Base-by-base conservation (phyloP, 164 flowering plant species). In the Berberis thunbergii region DNA sequence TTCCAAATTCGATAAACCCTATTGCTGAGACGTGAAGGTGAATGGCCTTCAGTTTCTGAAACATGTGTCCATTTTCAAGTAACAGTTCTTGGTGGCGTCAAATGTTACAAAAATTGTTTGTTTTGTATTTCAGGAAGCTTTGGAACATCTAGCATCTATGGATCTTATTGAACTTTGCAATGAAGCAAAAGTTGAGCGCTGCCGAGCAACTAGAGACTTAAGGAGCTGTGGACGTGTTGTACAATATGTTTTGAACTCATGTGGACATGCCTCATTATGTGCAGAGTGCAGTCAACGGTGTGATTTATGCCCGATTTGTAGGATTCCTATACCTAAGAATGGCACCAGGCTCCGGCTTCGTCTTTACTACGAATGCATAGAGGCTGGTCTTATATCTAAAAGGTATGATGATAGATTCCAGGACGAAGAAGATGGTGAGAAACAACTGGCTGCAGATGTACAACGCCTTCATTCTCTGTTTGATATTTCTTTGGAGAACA, bases 201-300 rank as follows among this genome's bases (percentile, higher is more conserved):
- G 99, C 66, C 85, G 99, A 12, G 99, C 99, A 4, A 83, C 86
- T 41, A 82, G 96, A 75, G 97, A 94, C 74, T 74, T 94, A 73
- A 80, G 97, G 61, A 88, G 97, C 71, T 95, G 99, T 72, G 96
- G 98, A 2, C 90, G 97, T 53, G 63, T 57, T 72, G 99, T 95
- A 41, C 78, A 78, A 4, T 64, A 80, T 78, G 86, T 83, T 48
- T 68, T 95, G 70, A 78, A 49, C 56, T 78, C 98, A 42, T 95
- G 99, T 62, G 84, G 88, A 11, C 99, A 95, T 75, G 92, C 99
- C 45, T 87, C 98, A 1, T 77, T 95, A 46, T 91, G 99, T 73
- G 82, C 75, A 48, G 98, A 89, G 72, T 95, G 99, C 67, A 80
- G 91, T 73, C 96, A 84, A 64, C 77, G 95, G 41, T 88, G 89